Base-by-base conservation (phyloP, 805 yeast species). In the Candida michaelii region DNA sequence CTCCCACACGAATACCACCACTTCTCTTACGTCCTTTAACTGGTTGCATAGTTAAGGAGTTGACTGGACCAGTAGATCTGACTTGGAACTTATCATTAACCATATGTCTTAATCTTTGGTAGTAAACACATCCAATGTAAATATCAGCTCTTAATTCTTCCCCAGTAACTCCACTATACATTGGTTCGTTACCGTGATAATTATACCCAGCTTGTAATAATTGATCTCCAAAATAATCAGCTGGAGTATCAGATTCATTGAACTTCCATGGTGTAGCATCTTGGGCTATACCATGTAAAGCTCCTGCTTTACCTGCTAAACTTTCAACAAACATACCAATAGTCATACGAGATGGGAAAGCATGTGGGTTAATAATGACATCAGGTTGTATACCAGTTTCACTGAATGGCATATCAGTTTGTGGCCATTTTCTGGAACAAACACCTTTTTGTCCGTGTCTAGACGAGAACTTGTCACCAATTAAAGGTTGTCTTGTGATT, bases 301-400 rank as follows among this genome's bases (percentile, higher is more conserved):
- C 96, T 63, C 99, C 99, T 4, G 98, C 93, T 66, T 93, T 93
- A 60, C 99, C 99, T n/a, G 99, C 98, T 44, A 93, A 69, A 41
- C 95, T 85, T 69, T 93, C 99, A 37, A 93, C 97, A 69, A 93
- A 93, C 98, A 93, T 93, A 73, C 99, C 99, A 66, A 93, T 91
- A 10, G 99, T 93, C 99, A 93, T 93, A 75, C 99, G 93, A 37
- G 98, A 91, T 55, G 99, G 99, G 91, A 91, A 93, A 52, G 98
- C 99, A 65, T 91, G 99, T 3, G 99, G 99, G 64, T 93, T 93
- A 60, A 93, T 93, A 60, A 93, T 93, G 54, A 93, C 85, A 69
- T 93, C 99, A 2, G 99, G 99, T 64, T 87, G 96, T 48, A 93
- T 91, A 57, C 99, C 99, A 25, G 87, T 74, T 69, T 93, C 99